Percentiles rank a stretch among this genome's conserved stretches.
Evolutionary conservation across 768 basidiomycete genomes (phyloP).

Genomic region (Lentinula detonsa): DNA sequence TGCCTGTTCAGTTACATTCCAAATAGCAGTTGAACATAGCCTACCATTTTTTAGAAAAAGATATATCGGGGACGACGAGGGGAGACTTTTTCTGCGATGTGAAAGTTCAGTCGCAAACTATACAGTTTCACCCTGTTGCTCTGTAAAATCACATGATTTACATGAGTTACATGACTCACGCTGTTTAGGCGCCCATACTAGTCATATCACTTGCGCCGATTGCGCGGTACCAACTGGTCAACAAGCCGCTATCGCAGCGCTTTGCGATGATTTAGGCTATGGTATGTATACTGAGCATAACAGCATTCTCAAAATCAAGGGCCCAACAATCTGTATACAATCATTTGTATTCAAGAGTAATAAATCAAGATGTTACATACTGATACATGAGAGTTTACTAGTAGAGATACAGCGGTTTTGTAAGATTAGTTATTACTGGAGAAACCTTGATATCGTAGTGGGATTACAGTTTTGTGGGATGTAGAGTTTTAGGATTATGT

Average conservation of each 20-base stretch:
- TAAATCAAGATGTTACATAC: not conserved
- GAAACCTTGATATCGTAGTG: not conserved
- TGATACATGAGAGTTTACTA: not conserved
- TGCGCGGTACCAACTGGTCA: not conserved
- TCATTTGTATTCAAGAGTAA: not conserved
- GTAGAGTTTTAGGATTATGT: not conserved
- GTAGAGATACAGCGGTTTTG: not conserved
- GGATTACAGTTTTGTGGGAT: not conserved
- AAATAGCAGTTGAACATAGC: not conserved
- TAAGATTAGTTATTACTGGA: not conserved
- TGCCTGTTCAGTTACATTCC: not conserved
- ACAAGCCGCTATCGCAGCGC: not conserved
- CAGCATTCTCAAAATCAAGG: no score
- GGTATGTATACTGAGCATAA: no score
- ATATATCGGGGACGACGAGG: not conserved
- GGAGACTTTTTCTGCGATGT: not conserved
- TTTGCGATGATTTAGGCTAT: no score
- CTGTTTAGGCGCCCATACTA: not conserved
- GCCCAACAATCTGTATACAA: no score
- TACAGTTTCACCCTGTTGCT: not conserved
- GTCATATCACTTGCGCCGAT: no score
- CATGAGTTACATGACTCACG: not conserved
- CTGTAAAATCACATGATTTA: no score
- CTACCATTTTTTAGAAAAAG: conserved; percentile 1
- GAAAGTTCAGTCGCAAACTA: not conserved